phyloP scores from a whole-genome alignment of 2,329 filamentous ascomycete species.

The Ceratocystis destructans region DNA sequence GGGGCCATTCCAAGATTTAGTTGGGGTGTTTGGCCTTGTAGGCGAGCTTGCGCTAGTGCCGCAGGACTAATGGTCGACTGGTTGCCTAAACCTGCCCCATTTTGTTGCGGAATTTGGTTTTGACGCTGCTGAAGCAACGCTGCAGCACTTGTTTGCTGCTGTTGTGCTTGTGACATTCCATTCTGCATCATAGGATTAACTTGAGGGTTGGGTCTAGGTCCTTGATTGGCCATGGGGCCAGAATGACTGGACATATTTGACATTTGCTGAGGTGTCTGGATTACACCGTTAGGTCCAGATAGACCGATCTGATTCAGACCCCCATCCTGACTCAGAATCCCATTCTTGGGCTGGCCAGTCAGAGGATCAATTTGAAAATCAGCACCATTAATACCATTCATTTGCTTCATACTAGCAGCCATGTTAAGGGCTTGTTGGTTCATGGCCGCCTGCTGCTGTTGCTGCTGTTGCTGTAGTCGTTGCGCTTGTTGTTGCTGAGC shows the following conservation, averaged over 20 bases:
- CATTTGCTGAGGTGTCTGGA: conserved; percentile 7
- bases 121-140: conserved; percentile 4
- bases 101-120: conserved; percentile 5
- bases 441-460: conserved; percentile 28
- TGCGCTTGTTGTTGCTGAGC: conserved; percentile 22
- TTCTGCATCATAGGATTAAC: not conserved
- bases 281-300: conserved; percentile 3
- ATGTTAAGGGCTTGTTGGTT: conserved; percentile 32
- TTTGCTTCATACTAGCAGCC: conserved; percentile 28
- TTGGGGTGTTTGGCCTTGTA: conserved; percentile 5
- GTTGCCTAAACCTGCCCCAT: conserved; percentile 24
- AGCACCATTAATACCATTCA: conserved; percentile 35
- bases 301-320: conserved; percentile 7
- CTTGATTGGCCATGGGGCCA: not conserved
- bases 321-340: not conserved
- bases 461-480: conserved; percentile 25
- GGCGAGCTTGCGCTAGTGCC: not conserved
- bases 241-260: conserved; percentile 3
- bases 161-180: conserved; percentile 3
- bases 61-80: not conserved
- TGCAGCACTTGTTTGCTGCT: conserved; percentile 4
- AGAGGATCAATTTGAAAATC: conserved; percentile 11
- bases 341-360: not conserved
- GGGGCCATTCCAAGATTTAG: conserved; percentile 2
- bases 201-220: not conserved